Evolutionary conservation across 345 rosid genomes (phyloP).

Genomic region (Psidium friedrichsthalianum): DNA sequence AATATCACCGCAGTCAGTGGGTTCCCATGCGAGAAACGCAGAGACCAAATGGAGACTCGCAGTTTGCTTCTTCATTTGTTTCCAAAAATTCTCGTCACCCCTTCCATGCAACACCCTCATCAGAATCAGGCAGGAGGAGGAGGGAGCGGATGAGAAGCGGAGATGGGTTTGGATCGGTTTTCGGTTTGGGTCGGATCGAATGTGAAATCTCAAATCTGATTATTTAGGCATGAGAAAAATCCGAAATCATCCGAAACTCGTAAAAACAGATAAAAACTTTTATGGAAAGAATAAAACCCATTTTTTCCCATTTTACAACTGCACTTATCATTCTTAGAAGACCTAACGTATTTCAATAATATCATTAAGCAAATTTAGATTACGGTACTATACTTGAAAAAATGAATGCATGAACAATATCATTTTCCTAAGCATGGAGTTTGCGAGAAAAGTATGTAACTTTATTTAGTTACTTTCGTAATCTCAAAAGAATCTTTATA

Average conservation of each 20-base stretch:
- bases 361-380: too few relatives aligned
- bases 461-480: background rate
- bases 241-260: background rate
- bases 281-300: too few relatives aligned
- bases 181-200: background rate
- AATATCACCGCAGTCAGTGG: conserved; percentile 15
- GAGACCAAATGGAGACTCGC: conserved; percentile 42
- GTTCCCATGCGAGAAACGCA: conserved; percentile 72
- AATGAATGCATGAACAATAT: too few relatives aligned
- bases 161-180: background rate
- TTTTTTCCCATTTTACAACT: too few relatives aligned
- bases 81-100: background rate
- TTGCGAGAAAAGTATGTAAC: too few relatives aligned
- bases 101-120: background rate
- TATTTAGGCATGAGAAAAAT: background rate
- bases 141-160: background rate
- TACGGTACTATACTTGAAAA: too few relatives aligned
- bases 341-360: too few relatives aligned
- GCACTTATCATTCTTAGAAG: too few relatives aligned
- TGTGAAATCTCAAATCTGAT: background rate
- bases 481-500: background rate
- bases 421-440: too few relatives aligned
- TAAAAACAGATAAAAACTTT: too few relatives aligned
- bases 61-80: background rate
- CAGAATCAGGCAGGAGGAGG: background rate